A percentile compares a stretch with the other conserved stretches of the same genome.
Conservation (phyloP, 306 rosid species). For the Trifolium fragiferum region DNA sequence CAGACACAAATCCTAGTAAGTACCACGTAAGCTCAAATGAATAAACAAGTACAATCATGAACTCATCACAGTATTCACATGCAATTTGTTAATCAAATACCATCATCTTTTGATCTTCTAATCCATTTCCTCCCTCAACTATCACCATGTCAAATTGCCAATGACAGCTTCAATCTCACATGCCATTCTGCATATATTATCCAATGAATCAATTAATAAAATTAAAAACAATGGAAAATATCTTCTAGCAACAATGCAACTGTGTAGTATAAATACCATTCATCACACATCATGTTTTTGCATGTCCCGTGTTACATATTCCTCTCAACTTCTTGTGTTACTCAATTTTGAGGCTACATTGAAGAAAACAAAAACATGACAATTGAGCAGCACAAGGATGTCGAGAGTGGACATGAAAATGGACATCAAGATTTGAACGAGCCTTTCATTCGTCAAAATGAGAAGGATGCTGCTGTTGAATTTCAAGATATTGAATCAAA, state of each 20-base stretch:
- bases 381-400: slow-evolving; percentile 56
- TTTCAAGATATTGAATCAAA: slow-evolving; percentile 44
- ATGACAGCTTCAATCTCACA: slow-evolving; percentile 49
- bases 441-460: slow-evolving; percentile 52
- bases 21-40: slow-evolving; percentile 40
- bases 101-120: neutral
- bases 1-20: slow-evolving; percentile 38
- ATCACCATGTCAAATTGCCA: slow-evolving; percentile 28
- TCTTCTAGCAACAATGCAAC: neutral
- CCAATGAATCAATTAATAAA: neutral
- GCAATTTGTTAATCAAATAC: neutral
- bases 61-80: slow-evolving; percentile 18
- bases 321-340: slow-evolving; percentile 29
- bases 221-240: slow-evolving; percentile 18
- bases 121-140: neutral
- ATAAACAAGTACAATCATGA: slow-evolving; percentile 26
- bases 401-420: slow-evolving; percentile 47
- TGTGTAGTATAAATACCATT: slow-evolving; percentile 32
- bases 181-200: slow-evolving; percentile 10
- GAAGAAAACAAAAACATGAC: slow-evolving; percentile 50
- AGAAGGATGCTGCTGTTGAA: slow-evolving; percentile 1
- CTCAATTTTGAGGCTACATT: slow-evolving; percentile 33
- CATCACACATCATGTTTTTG: slow-evolving; percentile 25
- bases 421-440: slow-evolving; percentile 48
- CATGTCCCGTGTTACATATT: slow-evolving; percentile 4